Base-by-base conservation (phyloP, 2,329 filamentous ascomycete species). In the Exophiala aquamarina region DNA sequence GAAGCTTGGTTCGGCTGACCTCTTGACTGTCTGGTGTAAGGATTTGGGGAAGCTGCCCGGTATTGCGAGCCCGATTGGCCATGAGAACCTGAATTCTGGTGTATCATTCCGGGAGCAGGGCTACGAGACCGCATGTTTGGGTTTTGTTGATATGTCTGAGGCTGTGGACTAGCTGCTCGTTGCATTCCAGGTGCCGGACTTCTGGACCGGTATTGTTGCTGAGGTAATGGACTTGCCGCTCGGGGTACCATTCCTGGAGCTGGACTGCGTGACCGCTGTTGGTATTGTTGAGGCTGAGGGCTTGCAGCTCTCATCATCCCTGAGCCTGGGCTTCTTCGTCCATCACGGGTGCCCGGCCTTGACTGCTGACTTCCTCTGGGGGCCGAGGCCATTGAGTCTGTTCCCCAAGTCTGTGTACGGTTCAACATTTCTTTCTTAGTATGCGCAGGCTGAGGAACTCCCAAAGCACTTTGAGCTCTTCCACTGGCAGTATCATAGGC, bases 341-440 rank as follows among this genome's bases (percentile, higher is more conserved):
- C 56, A 32, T 58, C 53, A 41, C 56, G 43, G 8, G 50, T 55
- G 3, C 35, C 53, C 10, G 55, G 55, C 35, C 55, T 45, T 37
- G 47, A 43, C 39, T 48, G 40, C 17, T 55, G 43, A 41, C 41
- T 29, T 32, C 43, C 28, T 42, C 46, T 33, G n/a, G 45, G 49
- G 46, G 35, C 37, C 8, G 41, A 31, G 14, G 28, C 39, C 13
- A 48, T 40, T 23, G 43, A 39, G 11, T 50, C 54, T 5, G 45
- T 53, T 10, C 56, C 82, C 61, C 92, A 96, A 67, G 90, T 90
- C 60, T 94, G 86, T 0, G 90, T 93, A 3, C 91, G 89, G 66
- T 95, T 88, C 63, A 95, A 89, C 94, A 98, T 98, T 38, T 93
- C 89, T 54, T 86, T 88, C 3, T 89, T 87, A 0, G 94, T 98